phyloP scores from a whole-genome alignment of 208 protist genomes.

The Crithidia thermophila region DNA sequence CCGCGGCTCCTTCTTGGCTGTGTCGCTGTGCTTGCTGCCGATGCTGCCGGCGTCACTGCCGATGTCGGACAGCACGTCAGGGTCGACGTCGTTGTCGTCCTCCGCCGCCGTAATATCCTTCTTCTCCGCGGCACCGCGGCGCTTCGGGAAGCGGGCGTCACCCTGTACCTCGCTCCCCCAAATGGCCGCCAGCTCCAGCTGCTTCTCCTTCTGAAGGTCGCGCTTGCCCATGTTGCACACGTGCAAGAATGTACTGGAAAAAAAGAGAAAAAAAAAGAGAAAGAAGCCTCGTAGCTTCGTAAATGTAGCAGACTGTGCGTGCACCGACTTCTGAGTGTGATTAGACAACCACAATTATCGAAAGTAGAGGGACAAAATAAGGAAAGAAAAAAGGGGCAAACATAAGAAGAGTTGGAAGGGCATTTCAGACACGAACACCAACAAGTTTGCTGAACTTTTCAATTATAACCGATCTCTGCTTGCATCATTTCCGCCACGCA shows the following conservation, averaged over 20 bases:
- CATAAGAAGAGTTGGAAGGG: too few relatives aligned
- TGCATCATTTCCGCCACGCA: too few relatives aligned
- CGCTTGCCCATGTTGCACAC: constrained; percentile 55
- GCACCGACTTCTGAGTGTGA: too few relatives aligned
- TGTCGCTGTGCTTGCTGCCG: constrained; percentile 30
- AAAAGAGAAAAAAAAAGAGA: not conserved
- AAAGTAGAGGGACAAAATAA: too few relatives aligned
- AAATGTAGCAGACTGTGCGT: too few relatives aligned
- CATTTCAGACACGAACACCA: too few relatives aligned
- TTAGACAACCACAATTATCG: too few relatives aligned
- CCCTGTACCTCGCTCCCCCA: constrained; percentile 85
- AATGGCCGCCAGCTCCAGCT: constrained; percentile 86
- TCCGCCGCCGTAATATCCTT: constrained; percentile 12
- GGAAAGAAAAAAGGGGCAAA: too few relatives aligned
- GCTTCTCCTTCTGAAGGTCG: constrained; percentile 85
- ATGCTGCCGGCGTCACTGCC: constrained; percentile 46
- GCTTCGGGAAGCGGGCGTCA: constrained; percentile 67
- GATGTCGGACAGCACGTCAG: constrained; percentile 45
- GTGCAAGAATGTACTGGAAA: not conserved
- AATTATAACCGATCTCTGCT: too few relatives aligned
- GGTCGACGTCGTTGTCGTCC: constrained; percentile 41
- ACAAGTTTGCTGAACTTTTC: too few relatives aligned
- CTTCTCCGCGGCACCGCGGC: constrained; percentile 47
- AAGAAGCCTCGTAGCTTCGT: too few relatives aligned
- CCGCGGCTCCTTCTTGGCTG: constrained; percentile 27